These are phyloP conservation scores for Lactarius sanguifluus DNA, from an alignment of 768 basidiomycete species.

Conservation along the genomic window DNA sequence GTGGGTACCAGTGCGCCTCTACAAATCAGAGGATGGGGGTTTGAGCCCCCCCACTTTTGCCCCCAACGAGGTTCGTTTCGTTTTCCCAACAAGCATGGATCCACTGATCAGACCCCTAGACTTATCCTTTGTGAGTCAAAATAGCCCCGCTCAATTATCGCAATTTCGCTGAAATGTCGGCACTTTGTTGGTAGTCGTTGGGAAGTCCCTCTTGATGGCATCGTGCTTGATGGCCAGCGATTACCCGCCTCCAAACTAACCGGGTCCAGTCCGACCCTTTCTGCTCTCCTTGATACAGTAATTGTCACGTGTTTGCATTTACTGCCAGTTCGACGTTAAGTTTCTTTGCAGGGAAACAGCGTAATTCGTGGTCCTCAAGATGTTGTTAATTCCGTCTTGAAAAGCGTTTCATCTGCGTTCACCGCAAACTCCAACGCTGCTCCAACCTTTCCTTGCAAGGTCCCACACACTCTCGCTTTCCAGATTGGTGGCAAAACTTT, in stretches of 20 bases:
- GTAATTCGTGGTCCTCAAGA: constrained; percentile 63
- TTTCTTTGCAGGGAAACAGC: constrained; percentile 60
- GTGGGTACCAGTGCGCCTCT: constrained; percentile 64
- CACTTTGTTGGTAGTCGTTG: constrained; percentile 39
- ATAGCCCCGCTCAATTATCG: neutral
- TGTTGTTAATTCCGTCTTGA: constrained; percentile 21
- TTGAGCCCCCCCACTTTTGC: constrained; percentile 54
- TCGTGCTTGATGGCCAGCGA: constrained; percentile 63
- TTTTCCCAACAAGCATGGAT: neutral
- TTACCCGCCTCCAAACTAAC: constrained; percentile 53
- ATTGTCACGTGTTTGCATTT: neutral
- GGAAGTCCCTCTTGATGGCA: constrained; percentile 71
- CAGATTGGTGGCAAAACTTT: constrained; percentile 45
- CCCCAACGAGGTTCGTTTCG: constrained; percentile 53
- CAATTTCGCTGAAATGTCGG: neutral
- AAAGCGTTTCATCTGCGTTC: constrained; percentile 22
- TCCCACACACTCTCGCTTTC: constrained; percentile 24
- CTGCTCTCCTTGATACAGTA: constrained; percentile 72
- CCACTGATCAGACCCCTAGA: constrained; percentile 30
- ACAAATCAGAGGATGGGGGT: constrained; percentile 52
- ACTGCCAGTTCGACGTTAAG: neutral
- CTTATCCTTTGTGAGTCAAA: constrained; percentile 25
- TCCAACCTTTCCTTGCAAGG: constrained; percentile 26
- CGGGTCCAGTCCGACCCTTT: constrained; percentile 39
- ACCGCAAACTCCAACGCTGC: constrained; percentile 10